Base-by-base conservation (phyloP, 306 rosid species). In the Quercus robur region DNA sequence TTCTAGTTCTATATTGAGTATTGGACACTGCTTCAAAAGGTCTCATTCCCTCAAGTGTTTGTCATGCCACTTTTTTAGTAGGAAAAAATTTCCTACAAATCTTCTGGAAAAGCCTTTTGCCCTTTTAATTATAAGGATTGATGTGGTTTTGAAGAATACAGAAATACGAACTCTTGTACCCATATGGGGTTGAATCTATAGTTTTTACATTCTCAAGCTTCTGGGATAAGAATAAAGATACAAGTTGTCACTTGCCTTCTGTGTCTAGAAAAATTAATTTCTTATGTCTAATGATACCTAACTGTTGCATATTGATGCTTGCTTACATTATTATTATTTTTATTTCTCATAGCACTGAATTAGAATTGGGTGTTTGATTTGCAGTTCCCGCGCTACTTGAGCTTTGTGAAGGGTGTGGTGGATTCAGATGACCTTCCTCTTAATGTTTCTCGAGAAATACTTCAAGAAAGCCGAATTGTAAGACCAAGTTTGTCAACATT, bases 401-500 rank as follows among this genome's bases (percentile, higher is more conserved):
- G 97, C 84, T 96, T 96, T 87, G 98, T 96, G 73, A 96, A 89
- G 88, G 99, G 98, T 81, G 97, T 96, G 75, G 98, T 96, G 21
- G 99, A 93, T 84, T 96, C 97, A 18, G 76, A 93, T 81, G 98
- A 96, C 77, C 98, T 96, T 84, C 99, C 99, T 70, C 91, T 96
- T 20, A 96, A 96, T 73, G 99, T 96, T 78, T 96, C 98, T 54
- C 86, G 99, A 28, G 99, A 96, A 87, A 91, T 96, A 87, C 99
- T 96, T 83, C 99, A 96, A 87, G 99, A 96, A 88, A 96, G 99
- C 89, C 87, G 98, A 90, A 90, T 96, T 77, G 99, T 96, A 90
- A 96, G 97, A 25, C 44, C 33, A 26, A 13, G 8, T 38, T 54
- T 77, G 18, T 21, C 44, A 6, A 52, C 35, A 52, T 46, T 52